Evolutionary conservation across 352 stramenopile species (phyloP).

Genomic region (Phytophthora europaea): DNA sequence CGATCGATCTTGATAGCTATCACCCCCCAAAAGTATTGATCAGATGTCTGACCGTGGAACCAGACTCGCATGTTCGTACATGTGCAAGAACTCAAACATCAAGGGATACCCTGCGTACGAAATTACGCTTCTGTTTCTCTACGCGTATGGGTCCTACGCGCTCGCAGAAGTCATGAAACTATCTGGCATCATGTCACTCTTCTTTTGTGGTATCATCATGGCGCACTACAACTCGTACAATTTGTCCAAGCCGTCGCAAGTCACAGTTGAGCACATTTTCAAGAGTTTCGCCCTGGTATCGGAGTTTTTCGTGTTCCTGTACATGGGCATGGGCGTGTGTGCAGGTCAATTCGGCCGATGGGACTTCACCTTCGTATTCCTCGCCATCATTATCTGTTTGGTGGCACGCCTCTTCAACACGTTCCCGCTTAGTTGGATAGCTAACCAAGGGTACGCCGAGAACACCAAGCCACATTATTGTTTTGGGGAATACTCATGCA

Average conservation of each 20-base stretch:
- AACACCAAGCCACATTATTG: background rate
- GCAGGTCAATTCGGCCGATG: conserved; percentile 78
- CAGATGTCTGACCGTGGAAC: background rate
- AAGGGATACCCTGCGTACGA: conserved; percentile 83
- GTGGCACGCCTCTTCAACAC: conserved; percentile 95
- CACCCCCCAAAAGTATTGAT: conserved; percentile 1
- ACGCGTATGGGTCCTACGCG: conserved; percentile 75
- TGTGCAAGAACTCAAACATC: conserved; percentile 84
- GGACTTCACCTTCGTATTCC: conserved; percentile 88
- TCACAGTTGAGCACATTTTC: conserved; percentile 80
- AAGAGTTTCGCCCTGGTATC: conserved; percentile 78
- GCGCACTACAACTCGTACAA: conserved; percentile 88
- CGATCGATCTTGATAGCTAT: conserved; percentile 4
- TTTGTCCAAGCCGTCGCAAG: conserved; percentile 70
- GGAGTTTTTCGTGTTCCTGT: conserved; percentile 85
- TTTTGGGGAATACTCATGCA: background rate
- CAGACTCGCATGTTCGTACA: conserved; percentile 84
- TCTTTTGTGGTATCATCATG: conserved; percentile 92
- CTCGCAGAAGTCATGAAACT: conserved; percentile 77
- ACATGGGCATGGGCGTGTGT: conserved; percentile 83
- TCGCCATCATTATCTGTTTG: conserved; percentile 88
- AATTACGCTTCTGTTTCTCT: conserved; percentile 80
- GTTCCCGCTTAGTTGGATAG: conserved; percentile 89
- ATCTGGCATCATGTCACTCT: conserved; percentile 93
- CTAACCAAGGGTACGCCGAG: conserved; percentile 57